Conservation (phyloP, 139 green algal genomes). For the Mesotaenium endlicherianum region DNA sequence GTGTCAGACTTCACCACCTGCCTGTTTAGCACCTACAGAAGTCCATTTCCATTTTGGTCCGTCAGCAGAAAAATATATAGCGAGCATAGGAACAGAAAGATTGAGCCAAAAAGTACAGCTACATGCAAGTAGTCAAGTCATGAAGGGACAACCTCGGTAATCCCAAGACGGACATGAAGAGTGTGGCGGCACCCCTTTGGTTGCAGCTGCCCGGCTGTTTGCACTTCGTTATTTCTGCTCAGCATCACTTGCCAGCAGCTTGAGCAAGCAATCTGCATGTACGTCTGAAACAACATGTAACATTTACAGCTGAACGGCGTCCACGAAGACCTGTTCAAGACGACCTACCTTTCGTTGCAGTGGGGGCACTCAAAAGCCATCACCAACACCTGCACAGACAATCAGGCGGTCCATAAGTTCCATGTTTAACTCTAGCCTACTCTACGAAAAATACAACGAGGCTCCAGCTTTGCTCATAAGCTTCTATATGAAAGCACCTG, state of each 20-base stretch:
- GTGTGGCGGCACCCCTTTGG: constrained; percentile 54
- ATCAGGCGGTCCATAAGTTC: too few relatives aligned
- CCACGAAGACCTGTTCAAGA: background rate
- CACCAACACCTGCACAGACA: constrained; percentile 51
- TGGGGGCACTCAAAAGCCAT: constrained; percentile 67
- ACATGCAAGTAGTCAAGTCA: background rate
- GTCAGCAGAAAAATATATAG: too few relatives aligned
- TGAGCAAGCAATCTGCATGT: background rate
- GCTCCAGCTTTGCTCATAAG: too few relatives aligned
- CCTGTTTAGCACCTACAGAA: constrained; percentile 53
- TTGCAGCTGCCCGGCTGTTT: constrained; percentile 55
- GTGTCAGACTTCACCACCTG: constrained; percentile 70
- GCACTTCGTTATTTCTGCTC: constrained; percentile 67
- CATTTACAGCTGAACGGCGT: background rate
- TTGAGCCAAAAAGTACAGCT: too few relatives aligned
- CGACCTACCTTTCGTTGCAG: constrained; percentile 53
- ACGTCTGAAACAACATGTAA: background rate
- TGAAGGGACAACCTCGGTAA: background rate
- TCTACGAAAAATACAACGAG: too few relatives aligned
- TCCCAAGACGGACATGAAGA: constrained; percentile 53
- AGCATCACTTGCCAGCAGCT: background rate
- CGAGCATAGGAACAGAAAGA: too few relatives aligned
- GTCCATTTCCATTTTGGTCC: too few relatives aligned
- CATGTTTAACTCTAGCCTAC: too few relatives aligned
- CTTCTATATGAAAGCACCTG: too few relatives aligned